Percentiles rank a stretch among this genome's conserved stretches.
Conservation (phyloP, 306 rosid genomes). For the Malus sieversii region DNA sequence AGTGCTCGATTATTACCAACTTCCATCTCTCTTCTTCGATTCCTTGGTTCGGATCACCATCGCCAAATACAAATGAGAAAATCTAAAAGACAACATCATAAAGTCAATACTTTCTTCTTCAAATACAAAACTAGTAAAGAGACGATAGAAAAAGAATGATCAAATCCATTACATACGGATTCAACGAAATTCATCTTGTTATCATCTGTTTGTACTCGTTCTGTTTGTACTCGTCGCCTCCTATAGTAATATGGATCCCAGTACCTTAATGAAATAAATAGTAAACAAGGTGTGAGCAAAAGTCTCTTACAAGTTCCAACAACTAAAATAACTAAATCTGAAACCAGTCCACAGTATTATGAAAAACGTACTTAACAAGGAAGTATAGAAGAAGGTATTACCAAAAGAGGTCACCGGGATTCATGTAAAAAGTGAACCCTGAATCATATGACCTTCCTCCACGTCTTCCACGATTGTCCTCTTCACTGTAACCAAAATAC, state of each 20-base stretch:
- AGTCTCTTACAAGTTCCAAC: slow-evolving; percentile 8
- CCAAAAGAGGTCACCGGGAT: slow-evolving; percentile 85
- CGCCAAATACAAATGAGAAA: slow-evolving; percentile 96
- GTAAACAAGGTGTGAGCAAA: slow-evolving; percentile 9
- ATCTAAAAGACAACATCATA: slow-evolving; percentile 41
- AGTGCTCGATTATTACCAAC: slow-evolving; percentile 98
- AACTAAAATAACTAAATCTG: not conserved
- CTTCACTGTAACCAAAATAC: slow-evolving; percentile 54
- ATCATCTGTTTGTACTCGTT: slow-evolving; percentile 46
- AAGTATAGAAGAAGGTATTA: slow-evolving; percentile 24
- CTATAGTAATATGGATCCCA: slow-evolving; percentile 97
- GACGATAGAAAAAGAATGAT: slow-evolving; percentile 5
- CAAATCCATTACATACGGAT: slow-evolving; percentile 56
- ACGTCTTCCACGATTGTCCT: slow-evolving; percentile 89
- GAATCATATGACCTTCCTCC: slow-evolving; percentile 63
- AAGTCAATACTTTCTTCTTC: slow-evolving; percentile 12
- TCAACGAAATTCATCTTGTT: slow-evolving; percentile 80
- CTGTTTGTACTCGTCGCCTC: slow-evolving; percentile 36
- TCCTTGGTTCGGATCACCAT: slow-evolving; percentile 99
- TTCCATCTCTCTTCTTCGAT: slow-evolving; percentile 99
- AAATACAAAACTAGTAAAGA: slow-evolving; percentile 2
- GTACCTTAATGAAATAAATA: slow-evolving; percentile 48
- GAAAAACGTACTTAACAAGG: slow-evolving; percentile 3
- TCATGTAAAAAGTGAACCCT: slow-evolving; percentile 62
- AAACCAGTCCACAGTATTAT: not conserved